phyloP scores from a whole-genome alignment of 768 basidiomycete species.

The Boletus pseudo-olivaceus region DNA sequence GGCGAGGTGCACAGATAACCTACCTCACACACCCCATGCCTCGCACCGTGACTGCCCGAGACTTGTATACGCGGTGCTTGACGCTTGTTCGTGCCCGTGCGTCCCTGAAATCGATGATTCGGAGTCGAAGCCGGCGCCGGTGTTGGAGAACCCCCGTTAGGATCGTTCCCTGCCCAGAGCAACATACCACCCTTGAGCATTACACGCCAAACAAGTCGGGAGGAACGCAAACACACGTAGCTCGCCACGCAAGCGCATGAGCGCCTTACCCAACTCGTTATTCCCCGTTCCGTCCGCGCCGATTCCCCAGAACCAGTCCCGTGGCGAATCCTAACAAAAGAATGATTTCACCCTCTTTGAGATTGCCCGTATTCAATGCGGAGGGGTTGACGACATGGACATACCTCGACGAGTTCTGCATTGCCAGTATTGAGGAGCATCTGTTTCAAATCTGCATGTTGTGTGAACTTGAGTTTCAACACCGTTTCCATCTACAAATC shows the following conservation, averaged over 20 bases:
- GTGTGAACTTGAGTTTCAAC: slow-evolving; percentile 65
- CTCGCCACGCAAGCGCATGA: slow-evolving; percentile 57
- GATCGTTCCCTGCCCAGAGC: slow-evolving; percentile 9
- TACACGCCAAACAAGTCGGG: background rate
- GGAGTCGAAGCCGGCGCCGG: background rate
- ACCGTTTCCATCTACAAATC: slow-evolving; percentile 56
- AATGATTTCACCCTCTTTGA: background rate
- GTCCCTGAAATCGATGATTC: slow-evolving; percentile 3
- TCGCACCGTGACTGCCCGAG: slow-evolving; percentile 2
- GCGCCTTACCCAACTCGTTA: slow-evolving; percentile 70
- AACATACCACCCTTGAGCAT: slow-evolving; percentile 1
- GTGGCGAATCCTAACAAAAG: slow-evolving; percentile 56
- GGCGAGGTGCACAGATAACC: background rate
- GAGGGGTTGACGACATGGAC: slow-evolving; percentile 4
- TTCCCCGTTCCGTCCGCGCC: slow-evolving; percentile 63
- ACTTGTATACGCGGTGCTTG: slow-evolving; percentile 10
- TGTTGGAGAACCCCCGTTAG: background rate
- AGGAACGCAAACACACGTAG: slow-evolving; percentile 35
- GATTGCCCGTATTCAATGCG: background rate
- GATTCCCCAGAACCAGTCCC: slow-evolving; percentile 75
- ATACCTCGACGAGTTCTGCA: slow-evolving; percentile 65
- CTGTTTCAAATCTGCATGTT: slow-evolving; percentile 54
- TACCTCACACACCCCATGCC: slow-evolving; percentile 24
- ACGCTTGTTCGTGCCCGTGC: background rate
- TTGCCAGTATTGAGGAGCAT: slow-evolving; percentile 65